phyloP scores from a whole-genome alignment of 2,329 filamentous ascomycete species.

The Septoria petroselini region DNA sequence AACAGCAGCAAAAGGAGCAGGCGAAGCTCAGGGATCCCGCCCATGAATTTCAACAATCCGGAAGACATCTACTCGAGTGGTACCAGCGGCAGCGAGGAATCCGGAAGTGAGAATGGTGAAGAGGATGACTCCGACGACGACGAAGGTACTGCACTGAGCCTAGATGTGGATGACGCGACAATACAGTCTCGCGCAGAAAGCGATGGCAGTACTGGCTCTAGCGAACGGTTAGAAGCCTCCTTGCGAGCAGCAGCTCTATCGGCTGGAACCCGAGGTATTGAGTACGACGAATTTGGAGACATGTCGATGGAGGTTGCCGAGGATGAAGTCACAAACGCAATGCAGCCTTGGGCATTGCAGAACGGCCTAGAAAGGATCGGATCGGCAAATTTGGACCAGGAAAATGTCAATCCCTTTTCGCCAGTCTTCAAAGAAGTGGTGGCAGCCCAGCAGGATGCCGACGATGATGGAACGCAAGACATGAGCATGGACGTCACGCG shows the following conservation, averaged over 20 bases:
- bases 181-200: conserved; percentile 33
- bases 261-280: conserved; percentile 69
- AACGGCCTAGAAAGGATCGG: conserved; percentile 29
- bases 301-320: conserved; percentile 55
- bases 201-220: conserved; percentile 60
- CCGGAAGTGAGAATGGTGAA: conserved; percentile 51
- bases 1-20: conserved; percentile 60
- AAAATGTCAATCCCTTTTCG: conserved; percentile 51
- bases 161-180: conserved; percentile 60
- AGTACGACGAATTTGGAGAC: conserved; percentile 55
- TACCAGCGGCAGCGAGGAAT: conserved; percentile 57
- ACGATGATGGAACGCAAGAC: conserved; percentile 54
- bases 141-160: conserved; percentile 75
- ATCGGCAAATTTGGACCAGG: conserved; percentile 44
- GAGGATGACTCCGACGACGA: conserved; percentile 57
- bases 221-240: conserved; percentile 71
- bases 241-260: conserved; percentile 70
- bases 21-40: conserved; percentile 64
- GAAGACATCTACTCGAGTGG: conserved; percentile 70
- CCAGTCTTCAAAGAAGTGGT: conserved; percentile 42
- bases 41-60: conserved; percentile 62
- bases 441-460: conserved; percentile 28
- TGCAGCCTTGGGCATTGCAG: conserved; percentile 68
- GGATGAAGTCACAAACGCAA: conserved; percentile 71
- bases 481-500: conserved; percentile 94